Evolutionary conservation across 257 asterid genomes (phyloP).

Genomic region (Fraxinus pennsylvanica): DNA sequence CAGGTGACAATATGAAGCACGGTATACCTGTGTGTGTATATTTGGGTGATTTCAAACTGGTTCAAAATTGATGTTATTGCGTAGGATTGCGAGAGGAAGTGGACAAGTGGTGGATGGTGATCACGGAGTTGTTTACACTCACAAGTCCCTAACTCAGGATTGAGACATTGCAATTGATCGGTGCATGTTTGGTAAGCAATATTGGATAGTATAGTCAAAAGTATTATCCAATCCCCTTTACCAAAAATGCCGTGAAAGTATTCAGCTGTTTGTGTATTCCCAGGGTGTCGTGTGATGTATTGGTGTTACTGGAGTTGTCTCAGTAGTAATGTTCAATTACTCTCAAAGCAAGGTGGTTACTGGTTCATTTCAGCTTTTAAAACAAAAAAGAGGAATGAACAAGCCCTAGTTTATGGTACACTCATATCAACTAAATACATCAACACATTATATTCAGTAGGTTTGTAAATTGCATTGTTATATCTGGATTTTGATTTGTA

Average conservation of each 20-base stretch:
- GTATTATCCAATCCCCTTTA: background rate
- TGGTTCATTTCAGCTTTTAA: background rate
- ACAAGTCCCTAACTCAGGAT: constrained; percentile 46
- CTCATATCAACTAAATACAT: background rate
- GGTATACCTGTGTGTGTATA: too few relatives aligned
- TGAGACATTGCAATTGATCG: background rate
- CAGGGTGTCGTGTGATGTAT: background rate
- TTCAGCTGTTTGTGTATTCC: background rate
- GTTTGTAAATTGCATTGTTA: background rate
- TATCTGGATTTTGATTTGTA: background rate
- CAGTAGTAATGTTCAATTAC: background rate
- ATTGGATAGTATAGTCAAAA: background rate
- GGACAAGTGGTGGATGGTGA: constrained; percentile 74
- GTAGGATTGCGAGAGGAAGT: constrained; percentile 64
- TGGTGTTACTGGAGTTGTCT: background rate
- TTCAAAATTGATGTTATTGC: background rate
- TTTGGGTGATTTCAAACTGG: background rate
- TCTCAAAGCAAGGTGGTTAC: background rate
- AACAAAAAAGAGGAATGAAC: background rate
- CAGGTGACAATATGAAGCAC: too few relatives aligned
- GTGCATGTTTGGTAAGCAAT: background rate
- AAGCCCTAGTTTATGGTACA: background rate
- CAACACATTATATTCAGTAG: background rate
- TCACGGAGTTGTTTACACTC: constrained; percentile 55
- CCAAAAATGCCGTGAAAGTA: background rate